Conservation (phyloP, 129 eudicot genomes). For the Heracleum sosnowskyi region DNA sequence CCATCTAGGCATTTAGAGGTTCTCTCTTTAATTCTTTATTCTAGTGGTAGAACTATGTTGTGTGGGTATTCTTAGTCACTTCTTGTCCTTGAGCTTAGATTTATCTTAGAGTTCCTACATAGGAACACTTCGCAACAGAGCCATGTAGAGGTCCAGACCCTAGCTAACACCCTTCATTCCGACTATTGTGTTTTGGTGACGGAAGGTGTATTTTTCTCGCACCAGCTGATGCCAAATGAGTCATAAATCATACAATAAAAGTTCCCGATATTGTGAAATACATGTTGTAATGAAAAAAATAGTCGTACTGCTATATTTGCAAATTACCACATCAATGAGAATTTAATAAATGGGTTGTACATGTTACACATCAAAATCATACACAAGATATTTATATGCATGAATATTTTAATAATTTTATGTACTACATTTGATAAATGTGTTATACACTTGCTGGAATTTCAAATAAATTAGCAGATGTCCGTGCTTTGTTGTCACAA, state of each 20-base stretch:
- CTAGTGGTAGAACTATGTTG: not conserved
- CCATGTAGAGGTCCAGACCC: constrained; percentile 53
- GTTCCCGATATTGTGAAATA: not conserved
- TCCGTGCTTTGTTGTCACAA: no score
- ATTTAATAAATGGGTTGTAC: not conserved
- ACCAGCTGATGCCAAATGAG: not conserved
- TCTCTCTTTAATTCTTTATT: not conserved
- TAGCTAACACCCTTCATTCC: constrained; percentile 63
- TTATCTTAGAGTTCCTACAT: constrained; percentile 51
- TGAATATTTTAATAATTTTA: not conserved
- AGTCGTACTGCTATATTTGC: no score
- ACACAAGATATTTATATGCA: not conserved
- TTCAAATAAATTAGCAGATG: no score
- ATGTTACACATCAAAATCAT: no score
- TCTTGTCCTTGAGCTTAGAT: constrained; percentile 4
- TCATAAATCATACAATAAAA: not conserved
- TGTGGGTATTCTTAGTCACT: constrained; percentile 6
- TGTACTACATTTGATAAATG: not conserved
- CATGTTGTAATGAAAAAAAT: no score
- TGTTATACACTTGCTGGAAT: not conserved
- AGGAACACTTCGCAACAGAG: constrained; percentile 32
- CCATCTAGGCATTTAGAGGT: not conserved
- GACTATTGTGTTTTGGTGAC: not conserved
- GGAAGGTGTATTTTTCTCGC: not conserved
- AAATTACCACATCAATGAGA: not conserved